Percentiles rank a stretch among this genome's conserved stretches.
Conservation (phyloP, 2,329 filamentous ascomycete species). For the Gliomastix tumulicola region DNA sequence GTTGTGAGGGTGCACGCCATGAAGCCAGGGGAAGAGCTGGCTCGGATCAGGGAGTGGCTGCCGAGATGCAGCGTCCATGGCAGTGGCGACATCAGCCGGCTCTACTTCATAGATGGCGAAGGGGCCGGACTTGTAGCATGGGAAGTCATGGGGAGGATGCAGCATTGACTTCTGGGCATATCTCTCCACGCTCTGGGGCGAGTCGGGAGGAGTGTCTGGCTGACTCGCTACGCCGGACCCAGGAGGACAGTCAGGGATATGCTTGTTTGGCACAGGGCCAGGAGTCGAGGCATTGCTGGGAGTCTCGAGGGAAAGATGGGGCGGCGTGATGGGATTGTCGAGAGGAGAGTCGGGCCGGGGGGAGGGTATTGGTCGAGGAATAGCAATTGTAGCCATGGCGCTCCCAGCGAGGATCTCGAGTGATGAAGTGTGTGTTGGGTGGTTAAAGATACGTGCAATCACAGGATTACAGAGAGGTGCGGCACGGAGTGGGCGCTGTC, state of each 20-base stretch:
- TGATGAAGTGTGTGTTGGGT: no score
- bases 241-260: slow-evolving; percentile 82
- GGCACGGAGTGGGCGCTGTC: no score
- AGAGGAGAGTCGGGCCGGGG: slow-evolving; percentile 36
- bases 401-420: no score
- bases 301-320: slow-evolving; percentile 30
- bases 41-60: slow-evolving; percentile 79
- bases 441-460: no score
- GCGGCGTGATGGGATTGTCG: slow-evolving; percentile 25
- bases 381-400: slow-evolving; percentile 49
- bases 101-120: slow-evolving; percentile 67
- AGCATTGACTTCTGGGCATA: slow-evolving; percentile 62
- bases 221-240: slow-evolving; percentile 54
- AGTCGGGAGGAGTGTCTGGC: slow-evolving; percentile 57
- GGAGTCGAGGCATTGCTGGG: slow-evolving; percentile 11
- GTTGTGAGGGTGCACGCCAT: slow-evolving; percentile 85
- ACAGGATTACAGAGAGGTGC: no score
- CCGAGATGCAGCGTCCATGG: slow-evolving; percentile 67
- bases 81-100: slow-evolving; percentile 59
- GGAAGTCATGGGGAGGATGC: slow-evolving; percentile 63
- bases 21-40: slow-evolving; percentile 93
- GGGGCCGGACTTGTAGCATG: slow-evolving; percentile 39
- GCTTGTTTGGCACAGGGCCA: slow-evolving; percentile 71
- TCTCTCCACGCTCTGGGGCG: slow-evolving; percentile 50
- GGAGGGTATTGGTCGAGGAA: slow-evolving; percentile 38